These are phyloP conservation scores for Purpureocillium takamizusanense DNA, from an alignment of 2,329 filamentous ascomycete species.

Conservation along the genomic window DNA sequence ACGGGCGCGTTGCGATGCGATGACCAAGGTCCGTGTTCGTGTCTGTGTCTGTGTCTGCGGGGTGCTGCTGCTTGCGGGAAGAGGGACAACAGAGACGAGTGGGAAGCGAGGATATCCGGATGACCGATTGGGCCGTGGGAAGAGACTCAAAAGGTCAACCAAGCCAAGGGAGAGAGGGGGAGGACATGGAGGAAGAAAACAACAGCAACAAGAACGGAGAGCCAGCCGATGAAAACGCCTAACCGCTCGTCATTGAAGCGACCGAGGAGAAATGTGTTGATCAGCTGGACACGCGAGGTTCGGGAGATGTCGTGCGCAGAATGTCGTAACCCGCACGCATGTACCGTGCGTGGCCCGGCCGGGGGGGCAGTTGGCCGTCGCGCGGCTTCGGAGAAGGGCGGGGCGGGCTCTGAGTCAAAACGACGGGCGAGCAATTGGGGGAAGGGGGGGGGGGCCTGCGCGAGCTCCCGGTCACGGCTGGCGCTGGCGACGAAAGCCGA, in stretches of 20 bases:
- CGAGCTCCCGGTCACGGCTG: slow-evolving; percentile 2
- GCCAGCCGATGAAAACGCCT: not conserved
- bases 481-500: slow-evolving; percentile 5
- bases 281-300: not conserved
- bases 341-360: too few species aligned
- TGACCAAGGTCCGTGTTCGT: too few species aligned
- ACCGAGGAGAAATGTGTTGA: too few species aligned
- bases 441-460: slow-evolving; percentile 3
- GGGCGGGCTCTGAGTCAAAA: slow-evolving; percentile 13
- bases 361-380: slow-evolving; percentile 1
- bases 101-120: too few species aligned
- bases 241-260: slow-evolving; percentile 1
- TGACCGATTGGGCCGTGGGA: too few species aligned
- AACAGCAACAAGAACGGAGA: too few species aligned
- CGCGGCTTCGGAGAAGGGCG: slow-evolving; percentile 7
- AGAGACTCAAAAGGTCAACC: too few species aligned
- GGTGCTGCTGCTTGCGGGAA: too few species aligned
- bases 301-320: slow-evolving; percentile 1
- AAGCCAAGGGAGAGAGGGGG: too few species aligned
- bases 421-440: slow-evolving; percentile 10
- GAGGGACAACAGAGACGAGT: not conserved
- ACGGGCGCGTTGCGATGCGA: too few species aligned
- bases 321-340: too few species aligned
- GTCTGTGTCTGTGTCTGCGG: not conserved
- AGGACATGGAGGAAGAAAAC: too few species aligned